Conservation (phyloP, 352 stramenopile species). For the Phytophthora sp. region DNA sequence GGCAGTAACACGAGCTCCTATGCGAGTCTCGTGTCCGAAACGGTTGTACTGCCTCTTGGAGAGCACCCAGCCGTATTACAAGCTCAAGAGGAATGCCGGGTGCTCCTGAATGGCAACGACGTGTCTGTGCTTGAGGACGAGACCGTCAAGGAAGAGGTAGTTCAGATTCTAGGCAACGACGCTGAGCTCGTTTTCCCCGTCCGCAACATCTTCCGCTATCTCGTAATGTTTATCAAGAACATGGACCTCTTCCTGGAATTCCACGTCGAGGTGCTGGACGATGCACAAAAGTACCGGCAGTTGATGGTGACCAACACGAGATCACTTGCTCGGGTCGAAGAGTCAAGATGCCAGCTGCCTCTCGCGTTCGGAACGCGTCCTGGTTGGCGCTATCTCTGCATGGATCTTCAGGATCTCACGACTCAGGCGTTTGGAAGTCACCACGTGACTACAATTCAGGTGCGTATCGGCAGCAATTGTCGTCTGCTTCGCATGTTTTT, state of each 20-base stretch:
- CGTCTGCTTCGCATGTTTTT: conserved; percentile 81
- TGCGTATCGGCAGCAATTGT: conserved; percentile 70
- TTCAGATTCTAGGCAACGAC: conserved; percentile 73
- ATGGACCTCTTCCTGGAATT: conserved; percentile 79
- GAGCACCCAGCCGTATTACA: conserved; percentile 58
- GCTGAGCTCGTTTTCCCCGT: conserved; percentile 74
- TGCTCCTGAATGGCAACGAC: conserved; percentile 69
- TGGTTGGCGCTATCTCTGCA: conserved; percentile 77
- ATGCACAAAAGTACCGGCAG: conserved; percentile 66
- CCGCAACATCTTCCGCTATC: conserved; percentile 77
- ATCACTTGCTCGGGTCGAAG: conserved; percentile 67
- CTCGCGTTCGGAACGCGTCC: conserved; percentile 46
- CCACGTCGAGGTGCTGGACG: conserved; percentile 71
- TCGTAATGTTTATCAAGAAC: conserved; percentile 87
- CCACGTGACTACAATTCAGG: conserved; percentile 75
- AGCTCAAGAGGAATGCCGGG: conserved; percentile 66
- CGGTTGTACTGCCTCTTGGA: conserved; percentile 48
- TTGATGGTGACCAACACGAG: conserved; percentile 75
- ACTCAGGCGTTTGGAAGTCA: conserved; percentile 68
- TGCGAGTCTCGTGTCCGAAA: conserved; percentile 24
- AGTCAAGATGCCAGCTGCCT: conserved; percentile 62
- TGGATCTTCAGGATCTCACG: conserved; percentile 79
- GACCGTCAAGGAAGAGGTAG: conserved; percentile 78
- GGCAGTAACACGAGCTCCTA: conserved; percentile 20
- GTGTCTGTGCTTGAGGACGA: conserved; percentile 74